These are phyloP conservation scores for Amanita jacksonii DNA, from an alignment of 768 basidiomycete genomes.

Conservation along the genomic window DNA sequence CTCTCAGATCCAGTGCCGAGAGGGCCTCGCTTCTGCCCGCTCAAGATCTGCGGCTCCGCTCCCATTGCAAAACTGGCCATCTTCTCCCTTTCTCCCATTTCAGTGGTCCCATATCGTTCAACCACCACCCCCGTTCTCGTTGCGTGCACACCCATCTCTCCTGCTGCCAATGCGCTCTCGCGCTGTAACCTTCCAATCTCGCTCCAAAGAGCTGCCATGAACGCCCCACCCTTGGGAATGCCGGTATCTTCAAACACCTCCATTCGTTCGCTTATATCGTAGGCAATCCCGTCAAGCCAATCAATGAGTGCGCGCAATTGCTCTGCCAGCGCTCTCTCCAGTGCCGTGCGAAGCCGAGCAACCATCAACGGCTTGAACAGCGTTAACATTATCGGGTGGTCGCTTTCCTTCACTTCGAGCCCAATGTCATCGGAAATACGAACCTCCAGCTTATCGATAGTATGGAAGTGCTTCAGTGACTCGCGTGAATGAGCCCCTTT, in stretches of 20 bases:
- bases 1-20: conserved; percentile 41
- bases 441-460: conserved; percentile 46
- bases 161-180: conserved; percentile 20
- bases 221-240: conserved; percentile 33
- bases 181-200: conserved; percentile 52
- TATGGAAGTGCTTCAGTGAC: conserved; percentile 39
- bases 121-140: conserved; percentile 60
- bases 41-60: conserved; percentile 63
- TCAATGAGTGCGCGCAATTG: conserved; percentile 45
- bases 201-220: conserved; percentile 59
- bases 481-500: conserved; percentile 33
- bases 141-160: conserved; percentile 36
- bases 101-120: conserved; percentile 28
- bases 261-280: conserved; percentile 45
- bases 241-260: conserved; percentile 63
- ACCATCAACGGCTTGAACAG: conserved; percentile 57
- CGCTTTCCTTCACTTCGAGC: conserved; percentile 47
- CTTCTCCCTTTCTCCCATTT: conserved; percentile 15
- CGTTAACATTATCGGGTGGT: conserved; percentile 51
- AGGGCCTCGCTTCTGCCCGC: conserved; percentile 60
- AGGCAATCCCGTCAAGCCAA: conserved; percentile 45
- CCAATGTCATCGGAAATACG: conserved; percentile 47
- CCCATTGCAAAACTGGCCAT: conserved; percentile 50
- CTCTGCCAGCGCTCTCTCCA: conserved; percentile 48
- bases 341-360: conserved; percentile 44